Percentiles rank a stretch among this genome's conserved stretches.
phyloP scores from a whole-genome alignment of 2,329 filamentous ascomycete genomes.

The Paecilomyces fulvus region DNA sequence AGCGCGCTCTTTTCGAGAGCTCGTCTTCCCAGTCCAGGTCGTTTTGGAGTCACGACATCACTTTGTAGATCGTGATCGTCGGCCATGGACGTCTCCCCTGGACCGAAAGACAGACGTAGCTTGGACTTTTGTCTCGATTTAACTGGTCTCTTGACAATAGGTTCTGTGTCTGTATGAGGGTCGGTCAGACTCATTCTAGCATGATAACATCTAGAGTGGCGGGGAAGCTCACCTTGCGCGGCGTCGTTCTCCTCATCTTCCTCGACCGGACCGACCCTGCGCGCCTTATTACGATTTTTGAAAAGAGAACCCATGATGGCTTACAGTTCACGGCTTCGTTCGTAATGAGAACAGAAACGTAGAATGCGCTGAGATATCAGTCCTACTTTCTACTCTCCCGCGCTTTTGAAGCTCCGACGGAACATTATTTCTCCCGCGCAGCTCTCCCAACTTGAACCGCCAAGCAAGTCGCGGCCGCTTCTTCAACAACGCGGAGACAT shows the following conservation, averaged over 20 bases:
- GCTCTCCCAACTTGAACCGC: constrained; percentile 15
- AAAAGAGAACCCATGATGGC: constrained; percentile 51
- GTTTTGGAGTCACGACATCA: constrained; percentile 53
- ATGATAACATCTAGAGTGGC: constrained; percentile 2
- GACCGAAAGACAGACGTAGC: constrained; percentile 69
- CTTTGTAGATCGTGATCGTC: constrained; percentile 46
- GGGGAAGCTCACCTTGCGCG: constrained; percentile 34
- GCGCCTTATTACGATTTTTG: constrained; percentile 56
- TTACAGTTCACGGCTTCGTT: neutral
- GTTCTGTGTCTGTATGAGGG: constrained; percentile 32
- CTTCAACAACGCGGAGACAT: constrained; percentile 20
- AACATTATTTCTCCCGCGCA: constrained; percentile 27
- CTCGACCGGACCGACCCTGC: constrained; percentile 66
- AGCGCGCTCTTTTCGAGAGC: constrained; percentile 60
- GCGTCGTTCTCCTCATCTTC: constrained; percentile 43
- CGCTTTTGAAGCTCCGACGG: constrained; percentile 18
- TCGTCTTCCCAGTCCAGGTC: constrained; percentile 51
- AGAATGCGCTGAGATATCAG: neutral
- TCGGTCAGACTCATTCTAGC: constrained; percentile 16
- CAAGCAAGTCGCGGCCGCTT: constrained; percentile 4
- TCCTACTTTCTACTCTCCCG: constrained; percentile 3
- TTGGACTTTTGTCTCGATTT: constrained; percentile 60
- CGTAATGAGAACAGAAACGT: neutral
- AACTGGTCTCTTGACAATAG: constrained; percentile 46
- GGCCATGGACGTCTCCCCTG: constrained; percentile 46